Base-by-base conservation (phyloP, 257 asterid species). In the Ballota nigra region DNA sequence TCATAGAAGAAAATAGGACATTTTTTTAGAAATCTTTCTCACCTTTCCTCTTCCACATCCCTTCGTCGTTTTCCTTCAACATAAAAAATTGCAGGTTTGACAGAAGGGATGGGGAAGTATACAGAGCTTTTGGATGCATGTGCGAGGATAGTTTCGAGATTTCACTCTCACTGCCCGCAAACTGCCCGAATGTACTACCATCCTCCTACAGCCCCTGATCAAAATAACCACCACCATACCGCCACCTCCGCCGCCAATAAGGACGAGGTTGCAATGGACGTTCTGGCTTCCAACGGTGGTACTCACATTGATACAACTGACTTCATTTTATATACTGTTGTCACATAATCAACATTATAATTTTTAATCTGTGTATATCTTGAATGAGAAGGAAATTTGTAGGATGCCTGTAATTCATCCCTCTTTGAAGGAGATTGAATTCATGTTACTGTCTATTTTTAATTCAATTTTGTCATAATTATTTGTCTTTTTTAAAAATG, bases 101-200 rank as follows among this genome's bases (percentile, higher is more conserved):
- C 47, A 13, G 33, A 49, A 63, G 79, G 41, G 56, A 78, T 85
- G 94, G 87, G 83, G 40, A 87, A 77, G 66, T 83, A 82, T 40
- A 10, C 60, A 24, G 91, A 87, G 84, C 71, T 87, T 29, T 45
- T 85, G 75, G 94, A 87, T 11, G 79, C 78, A 0, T 85, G 84
- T 15, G 22, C 71, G 5, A 85, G 89, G 69, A 70, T 80, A 13
- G 83, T 18, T 26, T 75, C 80, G 18, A 83, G 94, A 75, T 83
- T 87, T 67, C 85, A 87, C 41, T 85, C 94, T 12, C 90, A 87
- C 84, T 87, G 90, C 75, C 94, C 91, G 18, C 94, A 87, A 28
- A 85, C 94, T 36, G 89, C 86, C 53, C 83, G 94, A 63, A 83
- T 85, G 89, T 87, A 87, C 62, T 87, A 87, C 73, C 94, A 87